Evolutionary conservation across 305 asterid species (phyloP).

Genomic region (Andrographis paniculata): DNA sequence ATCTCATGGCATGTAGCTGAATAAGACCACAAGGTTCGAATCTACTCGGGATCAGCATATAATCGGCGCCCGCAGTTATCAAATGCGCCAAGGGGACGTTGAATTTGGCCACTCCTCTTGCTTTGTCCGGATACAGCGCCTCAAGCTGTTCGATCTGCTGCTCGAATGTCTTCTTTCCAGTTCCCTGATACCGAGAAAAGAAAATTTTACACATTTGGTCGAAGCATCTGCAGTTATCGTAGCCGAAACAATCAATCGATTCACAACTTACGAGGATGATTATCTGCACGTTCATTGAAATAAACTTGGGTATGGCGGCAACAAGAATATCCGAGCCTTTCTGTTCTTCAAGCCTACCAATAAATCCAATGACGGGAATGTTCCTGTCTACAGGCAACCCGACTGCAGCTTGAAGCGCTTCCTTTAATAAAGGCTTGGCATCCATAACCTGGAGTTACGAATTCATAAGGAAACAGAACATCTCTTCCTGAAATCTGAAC

Average conservation of each 20-base stretch:
- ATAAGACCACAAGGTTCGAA: constrained; percentile 98
- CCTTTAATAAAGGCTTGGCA: constrained; percentile 70
- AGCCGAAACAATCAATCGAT: too few species aligned
- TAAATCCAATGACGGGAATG: constrained; percentile 80
- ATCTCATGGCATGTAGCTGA: constrained; percentile 93
- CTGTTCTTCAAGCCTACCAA: constrained; percentile 36
- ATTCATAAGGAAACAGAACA: not conserved
- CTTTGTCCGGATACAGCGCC: constrained; percentile 67
- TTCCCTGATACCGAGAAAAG: constrained; percentile 44
- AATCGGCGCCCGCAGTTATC: constrained; percentile 84
- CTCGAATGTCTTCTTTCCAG: constrained; percentile 81
- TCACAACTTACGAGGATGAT: constrained; percentile 66
- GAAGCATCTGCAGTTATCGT: too few species aligned
- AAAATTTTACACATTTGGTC: too few species aligned
- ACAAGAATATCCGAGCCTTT: constrained; percentile 65
- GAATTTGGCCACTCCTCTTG: constrained; percentile 79
- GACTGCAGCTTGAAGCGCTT: constrained; percentile 81
- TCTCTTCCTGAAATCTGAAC: not conserved
- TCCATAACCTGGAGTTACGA: constrained; percentile 41
- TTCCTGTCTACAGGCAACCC: constrained; percentile 72
- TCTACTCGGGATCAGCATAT: constrained; percentile 78
- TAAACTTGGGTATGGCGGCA: constrained; percentile 67
- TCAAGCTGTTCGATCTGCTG: constrained; percentile 72
- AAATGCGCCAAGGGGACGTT: constrained; percentile 75
- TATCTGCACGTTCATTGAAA: constrained; percentile 58